Evolutionary conservation across 176 grass and related monocot species (phyloP).

Genomic region (Zizania latifolia): DNA sequence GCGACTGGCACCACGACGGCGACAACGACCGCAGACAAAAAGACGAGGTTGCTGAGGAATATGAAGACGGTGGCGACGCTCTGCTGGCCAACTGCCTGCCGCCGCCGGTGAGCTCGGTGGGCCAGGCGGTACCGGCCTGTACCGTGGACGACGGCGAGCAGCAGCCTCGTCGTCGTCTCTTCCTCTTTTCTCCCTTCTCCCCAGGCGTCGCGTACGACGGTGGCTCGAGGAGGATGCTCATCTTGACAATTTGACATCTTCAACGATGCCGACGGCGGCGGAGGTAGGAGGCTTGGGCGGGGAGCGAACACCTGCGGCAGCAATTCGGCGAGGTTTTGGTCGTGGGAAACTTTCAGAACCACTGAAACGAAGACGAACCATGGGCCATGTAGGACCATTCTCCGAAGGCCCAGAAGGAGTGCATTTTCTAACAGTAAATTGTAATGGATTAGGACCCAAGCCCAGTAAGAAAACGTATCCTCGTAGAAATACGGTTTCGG

Average conservation of each 20-base stretch:
- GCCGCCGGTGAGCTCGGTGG: slow-evolving; percentile 38
- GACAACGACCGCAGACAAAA: neutral
- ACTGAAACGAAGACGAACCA: neutral
- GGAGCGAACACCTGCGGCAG: too few species aligned
- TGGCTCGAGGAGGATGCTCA: neutral
- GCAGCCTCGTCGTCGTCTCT: neutral
- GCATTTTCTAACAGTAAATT: too few species aligned
- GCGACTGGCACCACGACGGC: neutral
- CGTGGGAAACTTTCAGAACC: slow-evolving; percentile 12
- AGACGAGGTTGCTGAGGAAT: neutral
- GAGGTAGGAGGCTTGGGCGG: neutral
- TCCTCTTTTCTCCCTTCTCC: neutral
- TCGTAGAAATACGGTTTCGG: too few species aligned
- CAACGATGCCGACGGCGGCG: neutral
- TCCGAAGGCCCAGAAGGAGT: too few species aligned
- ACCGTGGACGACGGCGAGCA: neutral
- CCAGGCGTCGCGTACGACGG: neutral
- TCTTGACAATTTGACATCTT: too few species aligned
- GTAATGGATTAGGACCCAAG: too few species aligned
- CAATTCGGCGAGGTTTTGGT: slow-evolving; percentile 8
- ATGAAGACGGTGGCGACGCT: neutral
- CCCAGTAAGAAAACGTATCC: too few species aligned
- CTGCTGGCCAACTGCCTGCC: slow-evolving; percentile 51
- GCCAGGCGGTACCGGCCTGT: slow-evolving; percentile 47
- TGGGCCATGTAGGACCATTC: too few species aligned